These are phyloP conservation scores for Mycena capillaripes DNA, from an alignment of 768 basidiomycete species.

Conservation along the genomic window DNA sequence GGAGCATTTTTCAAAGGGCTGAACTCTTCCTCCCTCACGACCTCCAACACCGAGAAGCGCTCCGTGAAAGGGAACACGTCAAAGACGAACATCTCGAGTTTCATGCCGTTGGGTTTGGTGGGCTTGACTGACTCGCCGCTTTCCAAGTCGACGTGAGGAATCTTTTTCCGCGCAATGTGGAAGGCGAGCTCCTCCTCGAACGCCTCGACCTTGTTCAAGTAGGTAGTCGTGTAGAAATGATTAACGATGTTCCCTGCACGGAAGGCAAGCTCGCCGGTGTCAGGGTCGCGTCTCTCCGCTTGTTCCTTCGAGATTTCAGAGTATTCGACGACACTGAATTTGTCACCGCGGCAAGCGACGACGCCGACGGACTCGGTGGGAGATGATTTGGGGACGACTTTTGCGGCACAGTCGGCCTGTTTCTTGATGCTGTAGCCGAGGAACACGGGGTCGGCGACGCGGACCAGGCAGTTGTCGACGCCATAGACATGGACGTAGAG, in stretches of 20 bases:
- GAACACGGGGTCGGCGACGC: slow-evolving; percentile 97
- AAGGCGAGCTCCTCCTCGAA: slow-evolving; percentile 94
- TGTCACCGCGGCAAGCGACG: slow-evolving; percentile 85
- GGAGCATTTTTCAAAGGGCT: slow-evolving; percentile 98
- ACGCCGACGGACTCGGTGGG: slow-evolving; percentile 97
- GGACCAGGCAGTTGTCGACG: slow-evolving; percentile 99
- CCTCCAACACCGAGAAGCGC: slow-evolving; percentile 89
- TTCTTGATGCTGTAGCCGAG: slow-evolving; percentile 94
- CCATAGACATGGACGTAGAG: slow-evolving; percentile 95
- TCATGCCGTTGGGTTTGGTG: slow-evolving; percentile 96
- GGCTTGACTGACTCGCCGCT: slow-evolving; percentile 85
- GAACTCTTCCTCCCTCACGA: slow-evolving; percentile 91
- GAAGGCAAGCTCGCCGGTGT: slow-evolving; percentile 88
- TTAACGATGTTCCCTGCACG: slow-evolving; percentile 98
- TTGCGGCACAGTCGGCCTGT: slow-evolving; percentile 92
- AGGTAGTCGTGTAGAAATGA: slow-evolving; percentile 95
- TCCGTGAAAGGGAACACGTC: slow-evolving; percentile 97
- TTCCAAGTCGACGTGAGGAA: slow-evolving; percentile 81
- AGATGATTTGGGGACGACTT: slow-evolving; percentile 92
- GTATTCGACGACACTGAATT: slow-evolving; percentile 96
- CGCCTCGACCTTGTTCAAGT: slow-evolving; percentile 80
- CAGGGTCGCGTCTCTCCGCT: slow-evolving; percentile 79
- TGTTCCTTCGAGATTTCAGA: slow-evolving; percentile 94
- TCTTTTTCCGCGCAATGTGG: slow-evolving; percentile 99
- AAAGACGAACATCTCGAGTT: slow-evolving; percentile 98